Conservation (phyloP, 129 eudicot genomes). For the Flaveria brownii region DNA sequence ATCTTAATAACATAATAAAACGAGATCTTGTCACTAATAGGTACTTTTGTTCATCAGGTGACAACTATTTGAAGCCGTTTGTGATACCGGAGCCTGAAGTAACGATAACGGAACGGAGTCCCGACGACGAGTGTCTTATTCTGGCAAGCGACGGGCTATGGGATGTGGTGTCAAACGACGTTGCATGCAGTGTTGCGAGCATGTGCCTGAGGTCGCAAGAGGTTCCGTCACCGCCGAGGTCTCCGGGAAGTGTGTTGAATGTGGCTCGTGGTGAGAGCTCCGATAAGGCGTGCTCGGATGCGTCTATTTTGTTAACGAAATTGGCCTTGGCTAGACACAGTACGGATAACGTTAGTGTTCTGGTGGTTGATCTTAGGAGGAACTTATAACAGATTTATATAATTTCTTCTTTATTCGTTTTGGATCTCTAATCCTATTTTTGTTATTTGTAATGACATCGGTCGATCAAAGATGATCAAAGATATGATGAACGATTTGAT, state of each 20-base stretch:
- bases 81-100: slow-evolving; percentile 97
- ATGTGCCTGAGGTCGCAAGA: slow-evolving; percentile 68
- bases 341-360: slow-evolving; percentile 83
- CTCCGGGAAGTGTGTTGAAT: slow-evolving; percentile 49
- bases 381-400: slow-evolving; percentile 1
- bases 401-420: background rate
- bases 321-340: slow-evolving; percentile 88
- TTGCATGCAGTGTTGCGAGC: slow-evolving; percentile 83
- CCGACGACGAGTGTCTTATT: slow-evolving; percentile 75
- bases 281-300: slow-evolving; percentile 89
- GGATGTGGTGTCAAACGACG: slow-evolving; percentile 94
- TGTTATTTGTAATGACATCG: background rate
- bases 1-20: background rate
- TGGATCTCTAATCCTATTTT: background rate
- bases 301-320: slow-evolving; percentile 84
- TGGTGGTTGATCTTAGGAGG: slow-evolving; percentile 76
- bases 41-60: slow-evolving; percentile 41
- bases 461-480: background rate
- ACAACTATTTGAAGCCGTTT: slow-evolving; percentile 84
- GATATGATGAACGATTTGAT: slow-evolving; percentile 4
- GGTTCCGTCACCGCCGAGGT: slow-evolving; percentile 51
- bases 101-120: slow-evolving; percentile 72
- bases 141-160: slow-evolving; percentile 92
- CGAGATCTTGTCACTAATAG: slow-evolving; percentile 16
- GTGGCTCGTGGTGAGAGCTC: slow-evolving; percentile 67